These are phyloP conservation scores for Afroboletus lepidellus DNA, from an alignment of 1,284 basidiomycete genomes.

Conservation along the genomic window DNA sequence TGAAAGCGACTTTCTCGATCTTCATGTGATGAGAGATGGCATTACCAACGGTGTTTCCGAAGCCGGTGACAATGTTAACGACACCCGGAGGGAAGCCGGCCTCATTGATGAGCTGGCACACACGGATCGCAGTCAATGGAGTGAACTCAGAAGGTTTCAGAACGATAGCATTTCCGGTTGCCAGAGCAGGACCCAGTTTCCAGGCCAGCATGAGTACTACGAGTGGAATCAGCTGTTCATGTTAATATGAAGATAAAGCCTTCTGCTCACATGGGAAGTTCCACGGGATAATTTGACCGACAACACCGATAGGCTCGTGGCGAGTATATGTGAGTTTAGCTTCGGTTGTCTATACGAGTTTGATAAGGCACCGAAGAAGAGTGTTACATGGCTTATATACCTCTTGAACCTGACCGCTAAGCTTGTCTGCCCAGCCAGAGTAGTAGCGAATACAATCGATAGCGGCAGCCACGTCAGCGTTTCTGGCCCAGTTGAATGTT, in stretches of 20 bases:
- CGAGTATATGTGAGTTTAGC: constrained; percentile 76
- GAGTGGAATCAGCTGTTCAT: background rate
- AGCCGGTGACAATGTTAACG: constrained; percentile 68
- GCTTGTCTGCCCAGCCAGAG: constrained; percentile 85
- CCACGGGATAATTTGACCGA: constrained; percentile 85
- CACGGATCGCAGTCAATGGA: constrained; percentile 73
- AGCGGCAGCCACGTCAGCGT: constrained; percentile 67
- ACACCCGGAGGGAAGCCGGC: constrained; percentile 72
- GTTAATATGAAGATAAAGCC: background rate
- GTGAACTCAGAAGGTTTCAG: constrained; percentile 92
- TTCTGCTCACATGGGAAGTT: constrained; percentile 58
- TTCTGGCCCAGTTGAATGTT: constrained; percentile 73
- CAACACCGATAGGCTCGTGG: constrained; percentile 93
- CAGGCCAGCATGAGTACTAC: constrained; percentile 73
- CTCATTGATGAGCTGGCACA: constrained; percentile 47
- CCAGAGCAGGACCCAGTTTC: constrained; percentile 86
- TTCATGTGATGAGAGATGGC: constrained; percentile 64
- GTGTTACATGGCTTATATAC: constrained; percentile 25
- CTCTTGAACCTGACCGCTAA: constrained; percentile 79
- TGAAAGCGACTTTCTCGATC: constrained; percentile 76
- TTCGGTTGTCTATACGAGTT: constrained; percentile 51
- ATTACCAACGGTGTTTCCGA: constrained; percentile 65
- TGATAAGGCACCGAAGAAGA: background rate
- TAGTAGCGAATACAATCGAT: constrained; percentile 74
- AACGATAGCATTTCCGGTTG: constrained; percentile 80